Base-by-base conservation (phyloP, 1,284 basidiomycete genomes). In the Erythrobasidium hasegawianum region DNA sequence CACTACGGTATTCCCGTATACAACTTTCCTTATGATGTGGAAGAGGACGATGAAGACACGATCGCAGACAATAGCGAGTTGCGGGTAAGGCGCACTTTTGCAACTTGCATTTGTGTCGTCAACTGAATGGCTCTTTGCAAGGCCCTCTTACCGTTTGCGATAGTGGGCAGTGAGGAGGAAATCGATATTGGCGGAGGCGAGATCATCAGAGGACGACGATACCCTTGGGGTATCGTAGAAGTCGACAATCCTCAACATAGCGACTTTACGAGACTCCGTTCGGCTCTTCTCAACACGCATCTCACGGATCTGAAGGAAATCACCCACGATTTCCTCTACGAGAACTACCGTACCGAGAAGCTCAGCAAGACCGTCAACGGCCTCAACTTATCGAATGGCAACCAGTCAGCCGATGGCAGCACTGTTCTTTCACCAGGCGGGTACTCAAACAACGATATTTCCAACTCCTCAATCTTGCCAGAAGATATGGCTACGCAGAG, bases 21-120 rank as follows among this genome's bases (percentile, higher is more conserved):
- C 84, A 98, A 98, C 82, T 98, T 98, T 84, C 96, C 96, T 0
- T 98, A 96, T 78, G 96, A 98, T 74, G 87, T 93, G 22, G 96
- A 98, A 79, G 96, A 98, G 80, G 79, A 99, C 75, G 96, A 99
- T 77, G 94, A 97, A 76, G 96, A 98, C 75, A 97, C 95, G 2
- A 94, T 99, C 71, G 87, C 90, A 74, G 96, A 98, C 80, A 99
- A 98, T 81, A 88, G 88, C 75, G 92, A 95, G 77, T 86, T 97
- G 66, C 84, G 93, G 61, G 88, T 89, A 45, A 29, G 57, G 11
- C 13, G 18, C 4, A n/a, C 20, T 53, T 9, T n/a, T n/a, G n/a
- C n/a, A n/a, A n/a, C n/a, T n/a, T n/a, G n/a, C n/a, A n/a, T n/a
- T n/a, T n/a, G n/a, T n/a, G n/a, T n/a, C n/a, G n/a, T n/a, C n/a